phyloP scores from a whole-genome alignment of 805 yeast genomes.

The Candida stauntonica region DNA sequence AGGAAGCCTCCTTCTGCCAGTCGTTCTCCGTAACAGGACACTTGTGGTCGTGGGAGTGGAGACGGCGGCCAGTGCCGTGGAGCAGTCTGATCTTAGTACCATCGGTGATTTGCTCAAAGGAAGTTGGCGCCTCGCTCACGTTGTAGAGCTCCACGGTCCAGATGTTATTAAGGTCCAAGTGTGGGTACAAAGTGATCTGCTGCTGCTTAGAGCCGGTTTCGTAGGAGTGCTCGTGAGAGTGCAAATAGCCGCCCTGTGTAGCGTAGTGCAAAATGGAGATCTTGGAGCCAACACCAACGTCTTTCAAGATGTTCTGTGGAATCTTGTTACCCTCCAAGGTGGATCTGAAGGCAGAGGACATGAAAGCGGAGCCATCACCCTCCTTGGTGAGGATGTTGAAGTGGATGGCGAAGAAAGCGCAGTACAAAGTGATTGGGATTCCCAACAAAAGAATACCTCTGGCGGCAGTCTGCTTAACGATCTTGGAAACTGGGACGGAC shows the following conservation, averaged over 20 bases:
- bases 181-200: conserved; percentile 78
- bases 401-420: conserved; percentile 59
- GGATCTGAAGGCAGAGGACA: conserved; percentile 69
- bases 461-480: conserved; percentile 42
- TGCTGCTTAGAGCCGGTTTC: conserved; percentile 83
- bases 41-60: conserved; percentile 81
- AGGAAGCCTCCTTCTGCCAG: conserved; percentile 80
- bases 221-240: conserved; percentile 69
- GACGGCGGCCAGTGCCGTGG: conserved; percentile 61
- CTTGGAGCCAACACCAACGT: conserved; percentile 69
- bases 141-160: conserved; percentile 71
- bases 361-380: conserved; percentile 69
- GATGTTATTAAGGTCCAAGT: conserved; percentile 66
- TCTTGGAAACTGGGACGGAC: conserved; percentile 39
- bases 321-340: conserved; percentile 55
- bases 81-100: conserved; percentile 67
- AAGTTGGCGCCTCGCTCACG: conserved; percentile 48
- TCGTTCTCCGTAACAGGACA: conserved; percentile 71
- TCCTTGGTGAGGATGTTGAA: conserved; percentile 52
- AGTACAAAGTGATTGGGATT: conserved; percentile 53
- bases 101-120: conserved; percentile 58
- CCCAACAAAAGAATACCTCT: conserved; percentile 54
- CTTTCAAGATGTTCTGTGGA: conserved; percentile 54
- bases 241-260: conserved; percentile 77
- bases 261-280: conserved; percentile 64